Conservation (phyloP, 345 rosid species). For the Hevea brasiliensis region DNA sequence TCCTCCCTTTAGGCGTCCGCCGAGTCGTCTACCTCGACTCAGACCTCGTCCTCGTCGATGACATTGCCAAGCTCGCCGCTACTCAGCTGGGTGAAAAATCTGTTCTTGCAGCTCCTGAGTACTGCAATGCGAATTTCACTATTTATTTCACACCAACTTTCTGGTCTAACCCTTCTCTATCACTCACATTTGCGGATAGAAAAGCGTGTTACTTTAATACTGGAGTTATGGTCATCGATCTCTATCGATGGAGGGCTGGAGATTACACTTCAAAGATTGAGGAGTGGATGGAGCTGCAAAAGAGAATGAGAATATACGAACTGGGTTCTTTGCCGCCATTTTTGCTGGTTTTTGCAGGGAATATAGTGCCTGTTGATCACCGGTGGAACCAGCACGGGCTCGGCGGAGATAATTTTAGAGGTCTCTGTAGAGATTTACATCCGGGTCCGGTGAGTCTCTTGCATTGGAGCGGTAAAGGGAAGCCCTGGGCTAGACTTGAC, state of each 20-base stretch:
- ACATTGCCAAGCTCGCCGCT: conserved; percentile 69
- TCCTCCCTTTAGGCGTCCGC: conserved; percentile 70
- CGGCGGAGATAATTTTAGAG: conserved; percentile 35
- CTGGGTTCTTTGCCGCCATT: conserved; percentile 82
- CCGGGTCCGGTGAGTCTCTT: conserved; percentile 36
- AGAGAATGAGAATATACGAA: conserved; percentile 67
- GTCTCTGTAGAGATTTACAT: conserved; percentile 32
- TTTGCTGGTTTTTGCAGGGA: conserved; percentile 66
- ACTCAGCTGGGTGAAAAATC: conserved; percentile 55
- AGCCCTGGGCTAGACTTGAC: conserved; percentile 36
- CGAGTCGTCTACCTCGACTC: conserved; percentile 90
- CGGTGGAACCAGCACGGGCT: conserved; percentile 83
- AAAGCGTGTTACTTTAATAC: conserved; percentile 77
- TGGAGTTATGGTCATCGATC: conserved; percentile 93
- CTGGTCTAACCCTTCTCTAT: conserved; percentile 71
- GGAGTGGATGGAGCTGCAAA: conserved; percentile 88
- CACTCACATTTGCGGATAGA: conserved; percentile 62
- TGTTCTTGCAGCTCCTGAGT: conserved; percentile 87
- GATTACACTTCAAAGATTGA: conserved; percentile 69
- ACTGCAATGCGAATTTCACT: conserved; percentile 92
- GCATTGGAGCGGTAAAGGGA: conserved; percentile 42
- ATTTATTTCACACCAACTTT: conserved; percentile 68
- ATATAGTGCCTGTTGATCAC: conserved; percentile 69
- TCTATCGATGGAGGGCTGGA: conserved; percentile 72
- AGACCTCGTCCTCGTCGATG: conserved; percentile 84